A percentile compares a stretch with the other conserved stretches of the same genome.
Conservation (phyloP, 2,329 filamentous ascomycete species). For the Colletotrichum plurivorum region DNA sequence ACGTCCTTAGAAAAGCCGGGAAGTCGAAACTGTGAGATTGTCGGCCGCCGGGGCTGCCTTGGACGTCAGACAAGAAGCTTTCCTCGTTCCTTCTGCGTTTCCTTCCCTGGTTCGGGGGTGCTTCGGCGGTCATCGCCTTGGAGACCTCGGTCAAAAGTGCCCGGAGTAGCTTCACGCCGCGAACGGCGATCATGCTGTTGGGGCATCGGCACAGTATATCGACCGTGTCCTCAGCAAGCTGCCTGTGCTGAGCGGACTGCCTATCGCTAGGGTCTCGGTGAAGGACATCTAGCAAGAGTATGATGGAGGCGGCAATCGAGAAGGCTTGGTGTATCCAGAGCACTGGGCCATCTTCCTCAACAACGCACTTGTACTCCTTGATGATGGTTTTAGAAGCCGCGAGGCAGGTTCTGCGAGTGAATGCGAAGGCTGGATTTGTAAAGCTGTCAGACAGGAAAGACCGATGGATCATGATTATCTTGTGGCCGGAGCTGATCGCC, state of each 20-base stretch:
- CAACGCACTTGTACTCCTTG: conserved; percentile 45
- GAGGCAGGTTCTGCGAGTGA: conserved; percentile 53
- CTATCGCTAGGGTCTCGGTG: conserved; percentile 44
- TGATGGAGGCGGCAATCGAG: conserved; percentile 47
- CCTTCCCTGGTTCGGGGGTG: not conserved
- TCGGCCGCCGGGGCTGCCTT: not conserved
- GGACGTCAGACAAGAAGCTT: not conserved
- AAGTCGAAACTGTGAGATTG: not conserved
- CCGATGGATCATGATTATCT: conserved; percentile 59
- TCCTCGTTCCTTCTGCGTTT: conserved; percentile 10
- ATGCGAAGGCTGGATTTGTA: conserved; percentile 49
- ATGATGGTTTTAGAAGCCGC: conserved; percentile 56
- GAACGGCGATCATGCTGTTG: conserved; percentile 54
- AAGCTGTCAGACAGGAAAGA: conserved; percentile 52
- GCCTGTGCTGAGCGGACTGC: conserved; percentile 49
- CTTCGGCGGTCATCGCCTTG: not conserved
- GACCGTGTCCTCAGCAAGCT: conserved; percentile 50
- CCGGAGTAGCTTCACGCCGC: conserved; percentile 53
- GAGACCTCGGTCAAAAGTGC: conserved; percentile 47
- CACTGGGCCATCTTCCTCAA: conserved; percentile 43
- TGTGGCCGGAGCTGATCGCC: conserved; percentile 55
- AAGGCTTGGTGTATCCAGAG: conserved; percentile 50
- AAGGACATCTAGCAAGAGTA: conserved; percentile 49
- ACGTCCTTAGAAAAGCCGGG: not conserved
- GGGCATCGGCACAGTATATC: conserved; percentile 48